These are phyloP conservation scores for Beauveria rudraprayagi DNA, from an alignment of 2,329 filamentous ascomycete genomes.

Conservation along the genomic window DNA sequence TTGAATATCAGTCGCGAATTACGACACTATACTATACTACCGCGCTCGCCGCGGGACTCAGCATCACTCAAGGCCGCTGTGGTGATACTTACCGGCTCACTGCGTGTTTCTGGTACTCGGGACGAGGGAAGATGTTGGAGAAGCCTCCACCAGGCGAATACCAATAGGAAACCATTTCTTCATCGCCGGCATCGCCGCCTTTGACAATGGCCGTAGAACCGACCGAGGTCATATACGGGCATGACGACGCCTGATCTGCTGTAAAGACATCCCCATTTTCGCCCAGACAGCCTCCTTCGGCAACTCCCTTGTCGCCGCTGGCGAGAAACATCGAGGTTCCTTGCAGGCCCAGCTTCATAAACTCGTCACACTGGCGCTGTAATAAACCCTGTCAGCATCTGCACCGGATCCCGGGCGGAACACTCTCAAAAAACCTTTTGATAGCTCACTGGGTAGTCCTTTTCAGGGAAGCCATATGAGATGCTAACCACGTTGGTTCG, in stretches of 20 bases:
- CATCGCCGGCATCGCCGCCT: conserved; percentile 34
- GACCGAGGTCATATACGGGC: conserved; percentile 38
- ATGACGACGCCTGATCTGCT: conserved; percentile 31
- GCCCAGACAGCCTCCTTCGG: conserved; percentile 15
- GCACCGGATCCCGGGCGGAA: not conserved
- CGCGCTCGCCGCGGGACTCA: too few relatives aligned
- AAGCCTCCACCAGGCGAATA: conserved; percentile 25
- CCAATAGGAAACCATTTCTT: conserved; percentile 36
- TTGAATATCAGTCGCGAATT: not conserved
- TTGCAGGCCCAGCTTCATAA: conserved; percentile 37
- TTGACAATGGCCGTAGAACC: conserved; percentile 39
- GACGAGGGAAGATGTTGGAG: conserved; percentile 35
- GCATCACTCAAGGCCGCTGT: too few relatives aligned
- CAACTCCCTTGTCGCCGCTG: conserved; percentile 33
- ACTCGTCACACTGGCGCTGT: conserved; percentile 33
- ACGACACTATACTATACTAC: too few relatives aligned
- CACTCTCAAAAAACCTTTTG: conserved; percentile 18
- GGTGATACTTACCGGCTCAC: conserved; percentile 24
- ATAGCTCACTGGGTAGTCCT: conserved; percentile 37
- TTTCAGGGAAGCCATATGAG: conserved; percentile 42
- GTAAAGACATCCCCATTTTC: conserved; percentile 17
- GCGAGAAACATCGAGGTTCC: conserved; percentile 33
- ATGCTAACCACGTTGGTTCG: conserved; percentile 25
- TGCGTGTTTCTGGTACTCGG: conserved; percentile 36
- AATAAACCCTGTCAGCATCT: not conserved